Evolutionary conservation across 345 rosid genomes (phyloP), one percentile per base, ranked within the genome.

Genomic region (Trapa bicornis): DNA sequence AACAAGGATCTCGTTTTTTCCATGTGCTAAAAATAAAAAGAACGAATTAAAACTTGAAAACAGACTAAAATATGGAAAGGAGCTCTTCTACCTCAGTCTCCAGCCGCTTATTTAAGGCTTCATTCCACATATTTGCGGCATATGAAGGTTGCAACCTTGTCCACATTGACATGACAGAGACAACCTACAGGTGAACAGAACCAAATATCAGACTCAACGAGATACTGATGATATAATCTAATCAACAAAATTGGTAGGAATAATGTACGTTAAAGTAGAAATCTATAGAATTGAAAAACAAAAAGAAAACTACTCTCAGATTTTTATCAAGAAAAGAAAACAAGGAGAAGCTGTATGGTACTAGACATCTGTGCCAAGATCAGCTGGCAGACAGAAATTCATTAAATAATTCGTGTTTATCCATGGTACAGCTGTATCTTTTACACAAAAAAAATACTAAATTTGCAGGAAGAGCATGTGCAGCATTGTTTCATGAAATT

Each of bases 101-200:
- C 15, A 91, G 84, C 66, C 99, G 88, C 78, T 91, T 91, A 79
- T 94, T 94, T 38, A 91, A 79, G 22, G 97, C 99, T 82, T 94
- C 99, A 81, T 94, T 91, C 97, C 99, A 94, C 97, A 94, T 89
- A 77, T 91, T 91, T 64, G 97, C 96, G 69, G 97, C 97, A 79
- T 94, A 91, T 70, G 95, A 83, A 12, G 97, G 96, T 86, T 94
- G 97, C 81, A 94, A 83, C 68, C 96, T 78, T 52, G 91, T 86
- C 99, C 96, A 94, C 95, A 91, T 89, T 73, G 97, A 84, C 96
- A 94, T 91, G 91, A 89, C 91, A 87, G 99, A 94, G 85, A 87
- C 76, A 73, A 94, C 92, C 99, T 93, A 67, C 38, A 42, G 15
- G 50, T 35, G 72, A 13, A 38, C 37, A 53, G 3, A 63, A 37